phyloP scores from a whole-genome alignment of 2,329 filamentous ascomycete species.

The Plenodomus biglobosus region DNA sequence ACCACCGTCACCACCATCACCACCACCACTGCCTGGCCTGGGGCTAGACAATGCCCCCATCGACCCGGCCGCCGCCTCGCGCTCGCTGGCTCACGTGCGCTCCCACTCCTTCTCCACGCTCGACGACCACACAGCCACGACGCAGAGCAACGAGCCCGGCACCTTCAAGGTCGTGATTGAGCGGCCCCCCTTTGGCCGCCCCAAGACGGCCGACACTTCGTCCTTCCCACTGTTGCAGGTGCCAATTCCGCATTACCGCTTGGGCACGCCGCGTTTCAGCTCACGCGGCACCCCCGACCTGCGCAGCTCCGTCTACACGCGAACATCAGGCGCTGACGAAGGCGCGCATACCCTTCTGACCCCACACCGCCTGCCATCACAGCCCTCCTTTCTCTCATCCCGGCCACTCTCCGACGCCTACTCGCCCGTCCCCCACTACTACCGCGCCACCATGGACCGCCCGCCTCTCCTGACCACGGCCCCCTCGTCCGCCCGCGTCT shows the following conservation, averaged over 20 bases:
- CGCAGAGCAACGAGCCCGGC: slow-evolving; percentile 61
- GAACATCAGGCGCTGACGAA: slow-evolving; percentile 69
- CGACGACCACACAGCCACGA: slow-evolving; percentile 58
- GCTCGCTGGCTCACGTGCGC: slow-evolving; percentile 47
- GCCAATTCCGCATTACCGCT: slow-evolving; percentile 78
- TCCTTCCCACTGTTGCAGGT: slow-evolving; percentile 66
- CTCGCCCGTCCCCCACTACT: slow-evolving; percentile 36
- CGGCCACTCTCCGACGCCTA: slow-evolving; percentile 43
- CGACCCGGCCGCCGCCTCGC: neutral
- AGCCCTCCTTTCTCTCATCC: slow-evolving; percentile 40
- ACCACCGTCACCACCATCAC: too few relatives aligned
- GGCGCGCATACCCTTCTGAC: slow-evolving; percentile 61
- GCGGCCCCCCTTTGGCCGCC: slow-evolving; percentile 62
- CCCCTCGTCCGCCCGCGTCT: slow-evolving; percentile 40
- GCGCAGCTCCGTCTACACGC: slow-evolving; percentile 74
- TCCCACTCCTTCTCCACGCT: slow-evolving; percentile 77
- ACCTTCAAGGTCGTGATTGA: slow-evolving; percentile 82
- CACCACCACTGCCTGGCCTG: slow-evolving; percentile 23
- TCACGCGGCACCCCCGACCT: slow-evolving; percentile 73
- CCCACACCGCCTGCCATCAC: slow-evolving; percentile 40
- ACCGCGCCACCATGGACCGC: slow-evolving; percentile 41
- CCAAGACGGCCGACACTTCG: slow-evolving; percentile 63
- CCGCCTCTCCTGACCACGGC: slow-evolving; percentile 37
- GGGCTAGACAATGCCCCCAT: slow-evolving; percentile 20
- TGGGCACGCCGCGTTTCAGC: slow-evolving; percentile 82